phyloP scores from a whole-genome alignment of 352 stramenopile species.

The Phytophthora cryptogea region DNA sequence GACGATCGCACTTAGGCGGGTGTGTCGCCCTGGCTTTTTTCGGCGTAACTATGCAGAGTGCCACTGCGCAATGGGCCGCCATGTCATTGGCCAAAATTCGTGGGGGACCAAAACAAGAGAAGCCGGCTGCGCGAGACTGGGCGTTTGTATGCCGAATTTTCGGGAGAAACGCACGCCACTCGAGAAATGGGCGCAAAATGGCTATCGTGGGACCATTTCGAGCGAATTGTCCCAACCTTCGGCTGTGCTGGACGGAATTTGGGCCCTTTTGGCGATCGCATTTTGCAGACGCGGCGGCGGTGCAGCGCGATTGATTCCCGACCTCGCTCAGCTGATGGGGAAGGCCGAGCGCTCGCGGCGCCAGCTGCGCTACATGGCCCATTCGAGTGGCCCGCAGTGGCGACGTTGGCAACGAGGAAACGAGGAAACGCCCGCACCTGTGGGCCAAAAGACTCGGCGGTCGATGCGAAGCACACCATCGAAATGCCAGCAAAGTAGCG shows the following conservation, averaged over 20 bases:
- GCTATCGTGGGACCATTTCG: background rate
- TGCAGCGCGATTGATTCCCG: background rate
- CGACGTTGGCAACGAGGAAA: background rate
- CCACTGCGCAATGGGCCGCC: background rate
- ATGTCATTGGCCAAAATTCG: slow-evolving; percentile 18
- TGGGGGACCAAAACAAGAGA: slow-evolving; percentile 13
- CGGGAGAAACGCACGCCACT: slow-evolving; percentile 5
- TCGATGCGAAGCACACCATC: slow-evolving; percentile 3
- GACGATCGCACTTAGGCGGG: background rate
- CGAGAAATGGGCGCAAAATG: slow-evolving; percentile 13
- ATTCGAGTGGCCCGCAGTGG: slow-evolving; percentile 17
- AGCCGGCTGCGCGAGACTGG: background rate
- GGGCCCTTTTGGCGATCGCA: background rate
- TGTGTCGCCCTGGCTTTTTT: slow-evolving; percentile 9
- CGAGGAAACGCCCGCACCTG: slow-evolving; percentile 13
- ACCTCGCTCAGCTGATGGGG: slow-evolving; percentile 19
- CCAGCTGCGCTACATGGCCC: slow-evolving; percentile 29
- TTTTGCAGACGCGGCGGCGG: background rate
- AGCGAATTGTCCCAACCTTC: background rate
- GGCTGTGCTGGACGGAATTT: background rate
- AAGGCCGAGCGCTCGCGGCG: slow-evolving; percentile 5
- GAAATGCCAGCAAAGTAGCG: slow-evolving; percentile 4
- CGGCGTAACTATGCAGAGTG: slow-evolving; percentile 17
- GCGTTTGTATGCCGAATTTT: slow-evolving; percentile 16
- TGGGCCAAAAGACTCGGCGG: too few relatives aligned